phyloP scores from a whole-genome alignment of 345 rosid genomes.

The Draba incana region DNA sequence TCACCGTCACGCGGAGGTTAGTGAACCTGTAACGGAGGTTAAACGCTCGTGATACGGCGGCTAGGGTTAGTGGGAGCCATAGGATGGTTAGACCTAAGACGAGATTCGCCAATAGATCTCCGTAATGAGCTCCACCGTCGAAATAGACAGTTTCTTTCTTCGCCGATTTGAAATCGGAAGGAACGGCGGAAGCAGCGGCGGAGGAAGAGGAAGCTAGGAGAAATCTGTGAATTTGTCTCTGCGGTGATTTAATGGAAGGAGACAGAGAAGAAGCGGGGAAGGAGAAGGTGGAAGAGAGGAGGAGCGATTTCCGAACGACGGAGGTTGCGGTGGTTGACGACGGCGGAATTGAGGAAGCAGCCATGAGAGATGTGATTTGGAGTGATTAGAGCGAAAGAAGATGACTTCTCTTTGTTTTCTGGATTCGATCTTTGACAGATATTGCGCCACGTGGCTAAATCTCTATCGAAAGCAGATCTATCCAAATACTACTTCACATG shows the following conservation, averaged over 20 bases:
- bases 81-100: slow-evolving; percentile 80
- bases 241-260: slow-evolving; percentile 51
- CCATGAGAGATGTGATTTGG: slow-evolving; percentile 36
- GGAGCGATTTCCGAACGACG: slow-evolving; percentile 18
- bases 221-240: slow-evolving; percentile 41
- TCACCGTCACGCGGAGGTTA: slow-evolving; percentile 86
- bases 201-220: slow-evolving; percentile 38
- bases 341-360: slow-evolving; percentile 37
- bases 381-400: slow-evolving; percentile 7
- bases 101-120: slow-evolving; percentile 82
- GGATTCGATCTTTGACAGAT: slow-evolving; percentile 24
- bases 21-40: slow-evolving; percentile 87
- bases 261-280: slow-evolving; percentile 27
- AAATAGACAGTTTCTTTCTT: slow-evolving; percentile 74
- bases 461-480: slow-evolving; percentile 21
- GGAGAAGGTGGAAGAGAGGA: slow-evolving; percentile 33
- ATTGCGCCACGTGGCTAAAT: slow-evolving; percentile 29
- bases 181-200: slow-evolving; percentile 32
- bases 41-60: slow-evolving; percentile 85
- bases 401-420: slow-evolving; percentile 9
- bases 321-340: slow-evolving; percentile 29
- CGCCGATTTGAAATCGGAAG: slow-evolving; percentile 38
- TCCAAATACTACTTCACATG: slow-evolving; percentile 2
- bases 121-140: slow-evolving; percentile 96
- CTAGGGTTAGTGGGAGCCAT: slow-evolving; percentile 93